A percentile compares a stretch with the other conserved stretches of the same genome.
phyloP scores from a whole-genome alignment of 2,329 filamentous ascomycete genomes.

The Rutstroemia sp. region DNA sequence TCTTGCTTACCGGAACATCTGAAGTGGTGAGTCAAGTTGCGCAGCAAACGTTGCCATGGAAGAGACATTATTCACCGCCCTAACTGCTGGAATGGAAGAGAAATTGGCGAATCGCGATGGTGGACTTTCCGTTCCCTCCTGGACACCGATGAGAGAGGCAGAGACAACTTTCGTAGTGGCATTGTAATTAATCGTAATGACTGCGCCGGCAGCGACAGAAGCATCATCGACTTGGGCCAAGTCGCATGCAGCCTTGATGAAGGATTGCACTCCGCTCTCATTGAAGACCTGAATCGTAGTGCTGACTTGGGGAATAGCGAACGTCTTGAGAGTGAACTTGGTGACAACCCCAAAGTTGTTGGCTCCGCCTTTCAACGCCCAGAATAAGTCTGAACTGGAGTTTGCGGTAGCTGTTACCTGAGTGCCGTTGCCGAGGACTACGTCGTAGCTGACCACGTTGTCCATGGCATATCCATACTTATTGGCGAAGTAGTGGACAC shows the following conservation, averaged over 20 bases:
- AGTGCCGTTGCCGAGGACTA: constrained; percentile 41
- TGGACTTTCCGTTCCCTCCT: constrained; percentile 10
- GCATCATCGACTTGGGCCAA: constrained; percentile 6
- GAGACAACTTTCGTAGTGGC: constrained; percentile 7
- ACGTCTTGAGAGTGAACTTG: constrained; percentile 35
- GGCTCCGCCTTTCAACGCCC: constrained; percentile 44
- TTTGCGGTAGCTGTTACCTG: constrained; percentile 35
- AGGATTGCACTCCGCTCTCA: constrained; percentile 5
- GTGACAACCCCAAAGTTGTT: constrained; percentile 39
- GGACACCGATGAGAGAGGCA: constrained; percentile 12
- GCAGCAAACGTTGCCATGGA: constrained; percentile 4
- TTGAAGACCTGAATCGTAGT: constrained; percentile 11
- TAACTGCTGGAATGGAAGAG: constrained; percentile 7
- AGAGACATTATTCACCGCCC: constrained; percentile 4
- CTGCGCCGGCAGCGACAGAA: constrained; percentile 10
- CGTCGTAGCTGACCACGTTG: constrained; percentile 15
- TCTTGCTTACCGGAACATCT: constrained; percentile 11
- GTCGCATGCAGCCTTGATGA: constrained; percentile 11
- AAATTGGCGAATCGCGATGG: constrained; percentile 15
- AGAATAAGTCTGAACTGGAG: constrained; percentile 41
- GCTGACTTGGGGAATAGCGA: constrained; percentile 13
- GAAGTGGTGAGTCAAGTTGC: constrained; percentile 12
- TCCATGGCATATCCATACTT: constrained; percentile 16
- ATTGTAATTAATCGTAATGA: constrained; percentile 10
- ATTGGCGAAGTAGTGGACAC: constrained; percentile 18